Evolutionary conservation across 441 rosid species (phyloP).

Genomic region (Jatropha multifida): DNA sequence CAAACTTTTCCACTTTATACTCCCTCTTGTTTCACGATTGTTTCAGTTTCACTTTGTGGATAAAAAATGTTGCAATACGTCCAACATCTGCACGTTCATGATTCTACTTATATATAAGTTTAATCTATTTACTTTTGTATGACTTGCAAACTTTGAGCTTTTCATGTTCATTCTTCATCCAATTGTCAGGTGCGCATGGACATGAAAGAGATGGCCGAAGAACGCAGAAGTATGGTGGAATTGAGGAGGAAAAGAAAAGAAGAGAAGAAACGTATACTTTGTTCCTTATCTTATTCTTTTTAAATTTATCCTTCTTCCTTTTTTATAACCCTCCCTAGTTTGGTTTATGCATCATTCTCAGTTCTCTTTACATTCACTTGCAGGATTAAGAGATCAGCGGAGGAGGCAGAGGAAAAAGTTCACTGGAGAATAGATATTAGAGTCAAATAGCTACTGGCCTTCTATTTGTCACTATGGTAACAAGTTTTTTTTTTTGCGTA

Average conservation of each 20-base stretch:
- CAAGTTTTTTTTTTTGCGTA: too few relatives aligned
- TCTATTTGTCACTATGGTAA: too few relatives aligned
- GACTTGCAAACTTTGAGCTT: neutral
- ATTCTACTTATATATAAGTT: too few relatives aligned
- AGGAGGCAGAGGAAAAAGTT: constrained; percentile 60
- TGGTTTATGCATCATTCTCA: neutral
- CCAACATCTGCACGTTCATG: neutral
- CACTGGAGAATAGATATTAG: constrained; percentile 21
- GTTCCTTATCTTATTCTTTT: neutral
- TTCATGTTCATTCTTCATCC: neutral
- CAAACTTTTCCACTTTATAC: neutral
- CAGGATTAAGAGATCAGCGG: constrained; percentile 77
- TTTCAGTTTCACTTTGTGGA: neutral
- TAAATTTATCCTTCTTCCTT: neutral
- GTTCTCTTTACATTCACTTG: constrained; percentile 1
- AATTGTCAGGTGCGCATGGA: constrained; percentile 48
- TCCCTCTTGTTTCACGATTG: neutral
- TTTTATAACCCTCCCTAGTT: neutral
- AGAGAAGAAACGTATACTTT: constrained; percentile 67
- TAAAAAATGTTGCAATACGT: neutral
- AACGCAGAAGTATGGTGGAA: constrained; percentile 44
- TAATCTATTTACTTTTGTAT: neutral
- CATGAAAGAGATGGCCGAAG: constrained; percentile 54
- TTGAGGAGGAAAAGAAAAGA: constrained; percentile 70
- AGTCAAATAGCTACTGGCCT: neutral